These are phyloP conservation scores for Musa itinerans DNA, from an alignment of 176 grass and related monocot genomes.

Conservation along the genomic window DNA sequence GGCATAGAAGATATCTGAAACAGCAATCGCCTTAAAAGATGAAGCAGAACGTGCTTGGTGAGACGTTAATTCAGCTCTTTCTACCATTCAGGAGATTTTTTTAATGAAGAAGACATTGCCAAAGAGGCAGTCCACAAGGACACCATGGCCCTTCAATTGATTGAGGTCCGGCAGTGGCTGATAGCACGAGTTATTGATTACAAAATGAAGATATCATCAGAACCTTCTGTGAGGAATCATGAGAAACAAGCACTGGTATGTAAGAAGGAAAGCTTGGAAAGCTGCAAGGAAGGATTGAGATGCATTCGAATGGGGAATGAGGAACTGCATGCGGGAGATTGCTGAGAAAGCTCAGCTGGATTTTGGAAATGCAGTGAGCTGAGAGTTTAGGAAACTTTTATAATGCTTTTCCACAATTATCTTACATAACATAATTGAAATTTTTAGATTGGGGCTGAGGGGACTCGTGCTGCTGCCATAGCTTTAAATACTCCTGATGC, in stretches of 20 bases:
- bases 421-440: neutral
- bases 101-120: slow-evolving; percentile 48
- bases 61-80: slow-evolving; percentile 43
- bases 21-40: slow-evolving; percentile 77
- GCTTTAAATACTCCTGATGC: slow-evolving; percentile 97
- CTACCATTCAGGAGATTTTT: slow-evolving; percentile 57
- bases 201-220: slow-evolving; percentile 40
- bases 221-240: slow-evolving; percentile 27
- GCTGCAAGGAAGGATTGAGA: slow-evolving; percentile 43
- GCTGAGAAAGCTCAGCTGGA: slow-evolving; percentile 68
- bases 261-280: slow-evolving; percentile 31
- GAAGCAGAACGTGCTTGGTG: slow-evolving; percentile 36
- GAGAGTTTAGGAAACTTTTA: slow-evolving; percentile 45
- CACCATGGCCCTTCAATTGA: slow-evolving; percentile 79
- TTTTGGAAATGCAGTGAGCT: slow-evolving; percentile 95
- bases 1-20: slow-evolving; percentile 69
- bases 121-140: slow-evolving; percentile 64
- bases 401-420: neutral
- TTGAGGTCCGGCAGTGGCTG: slow-evolving; percentile 58
- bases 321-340: slow-evolving; percentile 64
- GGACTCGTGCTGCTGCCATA: slow-evolving; percentile 90
- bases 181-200: slow-evolving; percentile 33
- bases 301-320: slow-evolving; percentile 38
- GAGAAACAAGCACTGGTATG: slow-evolving; percentile 46
- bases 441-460: slow-evolving; percentile 82